phyloP scores from a whole-genome alignment of 768 basidiomycete species.

The Lentinula guzmanii region DNA sequence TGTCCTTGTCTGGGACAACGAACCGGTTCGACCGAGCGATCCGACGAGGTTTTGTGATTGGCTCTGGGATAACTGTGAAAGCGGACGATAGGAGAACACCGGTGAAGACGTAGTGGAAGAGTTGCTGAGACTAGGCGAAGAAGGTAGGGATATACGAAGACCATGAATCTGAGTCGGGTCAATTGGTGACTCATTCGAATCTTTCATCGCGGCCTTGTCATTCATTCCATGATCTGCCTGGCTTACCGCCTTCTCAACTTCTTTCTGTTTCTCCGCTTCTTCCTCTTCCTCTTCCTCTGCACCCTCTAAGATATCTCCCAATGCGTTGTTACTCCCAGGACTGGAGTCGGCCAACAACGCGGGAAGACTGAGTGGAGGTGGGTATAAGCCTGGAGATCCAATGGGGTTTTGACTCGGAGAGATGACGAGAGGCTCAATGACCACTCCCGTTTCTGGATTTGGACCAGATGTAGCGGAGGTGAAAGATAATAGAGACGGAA shows the following conservation, averaged over 20 bases:
- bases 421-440: slow-evolving; percentile 52
- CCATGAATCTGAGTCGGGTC: slow-evolving; percentile 8
- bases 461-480: slow-evolving; percentile 9
- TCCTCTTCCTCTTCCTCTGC: slow-evolving; percentile 50
- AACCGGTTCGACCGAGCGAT: not conserved
- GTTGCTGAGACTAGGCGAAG: not conserved
- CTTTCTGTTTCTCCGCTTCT: slow-evolving; percentile 12
- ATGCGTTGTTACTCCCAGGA: slow-evolving; percentile 13
- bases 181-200: not conserved
- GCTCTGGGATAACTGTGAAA: not conserved
- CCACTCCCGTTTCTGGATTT: slow-evolving; percentile 11
- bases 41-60: not conserved
- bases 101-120: not conserved
- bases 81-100: not conserved
- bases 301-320: slow-evolving; percentile 63
- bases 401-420: slow-evolving; percentile 19
- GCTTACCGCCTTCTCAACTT: slow-evolving; percentile 12
- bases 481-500: slow-evolving; percentile 10
- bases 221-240: slow-evolving; percentile 1
- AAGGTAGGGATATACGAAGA: slow-evolving; percentile 7
- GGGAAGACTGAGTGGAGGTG: slow-evolving; percentile 31
- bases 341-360: slow-evolving; percentile 13
- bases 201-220: not conserved
- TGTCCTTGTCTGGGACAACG: not conserved
- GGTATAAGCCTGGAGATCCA: slow-evolving; percentile 15